Conservation (phyloP, 2,329 filamentous ascomycete species). For the Aureobasidium sp. region DNA sequence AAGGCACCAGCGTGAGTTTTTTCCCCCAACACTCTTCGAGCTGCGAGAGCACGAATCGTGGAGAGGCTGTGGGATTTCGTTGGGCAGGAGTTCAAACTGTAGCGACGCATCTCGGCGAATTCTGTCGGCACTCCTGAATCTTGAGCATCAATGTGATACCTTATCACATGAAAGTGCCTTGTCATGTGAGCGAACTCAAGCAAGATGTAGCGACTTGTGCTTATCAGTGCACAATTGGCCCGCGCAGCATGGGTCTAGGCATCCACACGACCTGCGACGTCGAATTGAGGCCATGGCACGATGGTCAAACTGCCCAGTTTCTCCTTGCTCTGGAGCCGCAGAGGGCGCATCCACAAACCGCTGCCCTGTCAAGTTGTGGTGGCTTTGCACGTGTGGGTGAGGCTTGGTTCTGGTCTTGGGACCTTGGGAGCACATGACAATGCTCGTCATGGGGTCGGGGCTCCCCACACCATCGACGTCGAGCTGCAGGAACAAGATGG, state of each 20-base stretch:
- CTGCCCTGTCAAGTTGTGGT: slow-evolving; percentile 1
- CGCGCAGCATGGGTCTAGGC: background rate
- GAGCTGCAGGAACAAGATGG: background rate
- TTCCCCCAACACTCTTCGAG: slow-evolving; percentile 2
- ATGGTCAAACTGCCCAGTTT: background rate
- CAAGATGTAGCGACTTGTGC: background rate
- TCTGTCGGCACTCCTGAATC: background rate
- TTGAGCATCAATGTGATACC: background rate
- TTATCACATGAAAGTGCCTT: background rate
- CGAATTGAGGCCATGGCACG: background rate
- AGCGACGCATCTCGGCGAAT: slow-evolving; percentile 3
- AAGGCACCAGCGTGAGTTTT: background rate
- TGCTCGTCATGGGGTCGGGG: slow-evolving; percentile 4
- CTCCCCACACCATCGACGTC: slow-evolving; percentile 4
- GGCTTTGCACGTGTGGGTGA: slow-evolving; percentile 7
- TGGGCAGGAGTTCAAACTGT: background rate
- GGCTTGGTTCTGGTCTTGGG: slow-evolving; percentile 8
- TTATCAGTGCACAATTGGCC: background rate
- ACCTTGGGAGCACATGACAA: slow-evolving; percentile 6
- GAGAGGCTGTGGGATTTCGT: background rate
- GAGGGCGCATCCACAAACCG: background rate
- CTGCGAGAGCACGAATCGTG: background rate
- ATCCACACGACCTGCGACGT: background rate
- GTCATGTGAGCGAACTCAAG: background rate
- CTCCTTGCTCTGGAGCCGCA: background rate